phyloP scores from a whole-genome alignment of 371 early-diverging fungal species.

The Chytridiales sp. region DNA sequence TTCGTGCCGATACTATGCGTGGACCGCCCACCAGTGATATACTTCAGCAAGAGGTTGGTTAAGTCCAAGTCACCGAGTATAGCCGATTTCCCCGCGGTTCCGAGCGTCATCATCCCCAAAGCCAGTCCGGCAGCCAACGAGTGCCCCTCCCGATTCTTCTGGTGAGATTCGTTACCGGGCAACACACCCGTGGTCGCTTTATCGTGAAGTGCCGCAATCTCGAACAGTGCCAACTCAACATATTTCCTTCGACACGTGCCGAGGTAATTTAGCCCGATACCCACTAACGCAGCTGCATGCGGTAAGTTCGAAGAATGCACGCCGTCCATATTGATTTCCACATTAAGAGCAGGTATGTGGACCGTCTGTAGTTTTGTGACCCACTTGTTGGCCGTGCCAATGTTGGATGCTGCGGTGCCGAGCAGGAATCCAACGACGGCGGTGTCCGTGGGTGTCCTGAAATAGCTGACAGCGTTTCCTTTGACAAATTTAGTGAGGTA shows the following conservation, averaged over 20 bases:
- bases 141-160: slow-evolving; percentile 41
- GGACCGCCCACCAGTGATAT: too few relatives aligned
- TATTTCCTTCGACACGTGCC: slow-evolving; percentile 64
- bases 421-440: slow-evolving; percentile 73
- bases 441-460: slow-evolving; percentile 63
- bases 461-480: slow-evolving; percentile 60
- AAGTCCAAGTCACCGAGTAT: too few relatives aligned
- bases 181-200: neutral
- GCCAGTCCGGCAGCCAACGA: slow-evolving; percentile 66
- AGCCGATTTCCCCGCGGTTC: slow-evolving; percentile 58
- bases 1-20: too few relatives aligned
- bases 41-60: too few relatives aligned
- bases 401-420: slow-evolving; percentile 68
- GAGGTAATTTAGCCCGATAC: slow-evolving; percentile 75
- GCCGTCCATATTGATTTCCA: neutral
- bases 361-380: slow-evolving; percentile 67
- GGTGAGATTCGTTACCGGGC: slow-evolving; percentile 9
- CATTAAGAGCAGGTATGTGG: slow-evolving; percentile 63
- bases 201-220: slow-evolving; percentile 51
- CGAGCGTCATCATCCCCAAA: slow-evolving; percentile 76
- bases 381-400: slow-evolving; percentile 63
- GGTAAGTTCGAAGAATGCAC: too few relatives aligned
- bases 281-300: slow-evolving; percentile 66
- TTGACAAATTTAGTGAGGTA: slow-evolving; percentile 65
- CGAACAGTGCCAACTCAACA: slow-evolving; percentile 67